phyloP scores from a whole-genome alignment of 208 protist genomes.

The Phytomonas francai region DNA sequence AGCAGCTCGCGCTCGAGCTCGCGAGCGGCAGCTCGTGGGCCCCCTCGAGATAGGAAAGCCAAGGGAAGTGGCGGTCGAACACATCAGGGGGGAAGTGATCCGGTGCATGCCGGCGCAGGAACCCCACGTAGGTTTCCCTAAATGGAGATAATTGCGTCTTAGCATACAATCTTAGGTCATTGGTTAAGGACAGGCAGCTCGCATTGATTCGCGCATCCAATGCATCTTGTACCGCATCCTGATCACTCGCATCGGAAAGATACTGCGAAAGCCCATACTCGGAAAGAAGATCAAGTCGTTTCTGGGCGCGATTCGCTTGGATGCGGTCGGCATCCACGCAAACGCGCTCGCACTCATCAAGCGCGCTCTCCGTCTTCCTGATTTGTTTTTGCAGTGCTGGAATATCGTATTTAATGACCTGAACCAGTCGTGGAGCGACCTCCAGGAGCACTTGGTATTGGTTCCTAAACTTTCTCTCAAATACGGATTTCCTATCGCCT shows the following conservation, averaged over 20 bases:
- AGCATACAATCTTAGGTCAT: constrained; percentile 24
- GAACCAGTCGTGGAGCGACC: constrained; percentile 39
- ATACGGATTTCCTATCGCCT: constrained; percentile 44
- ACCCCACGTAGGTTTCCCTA: constrained; percentile 25
- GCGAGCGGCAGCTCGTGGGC: constrained; percentile 14
- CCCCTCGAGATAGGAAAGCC: constrained; percentile 30
- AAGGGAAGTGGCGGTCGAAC: constrained; percentile 55
- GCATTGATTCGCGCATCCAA: constrained; percentile 31
- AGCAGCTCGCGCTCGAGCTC: constrained; percentile 33
- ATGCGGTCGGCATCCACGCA: constrained; percentile 40
- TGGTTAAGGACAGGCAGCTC: constrained; percentile 18
- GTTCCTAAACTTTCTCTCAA: constrained; percentile 47
- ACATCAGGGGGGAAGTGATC: constrained; percentile 22
- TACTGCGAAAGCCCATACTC: constrained; percentile 28
- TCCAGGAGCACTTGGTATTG: constrained; percentile 28
- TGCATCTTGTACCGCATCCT: constrained; percentile 16
- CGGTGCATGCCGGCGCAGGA: constrained; percentile 19
- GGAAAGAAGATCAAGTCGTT: constrained; percentile 21
- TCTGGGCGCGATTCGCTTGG: constrained; percentile 22
- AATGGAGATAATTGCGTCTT: constrained; percentile 18
- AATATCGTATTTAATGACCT: constrained; percentile 67
- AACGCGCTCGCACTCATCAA: constrained; percentile 50
- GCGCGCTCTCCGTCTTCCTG: constrained; percentile 24
- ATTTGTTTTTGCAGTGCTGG: constrained; percentile 49
- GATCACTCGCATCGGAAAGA: neutral